Percentiles rank a stretch among this genome's conserved stretches.
These are phyloP conservation scores for Syzygium jambos DNA, from an alignment of 345 rosid genomes.

Conservation along the genomic window DNA sequence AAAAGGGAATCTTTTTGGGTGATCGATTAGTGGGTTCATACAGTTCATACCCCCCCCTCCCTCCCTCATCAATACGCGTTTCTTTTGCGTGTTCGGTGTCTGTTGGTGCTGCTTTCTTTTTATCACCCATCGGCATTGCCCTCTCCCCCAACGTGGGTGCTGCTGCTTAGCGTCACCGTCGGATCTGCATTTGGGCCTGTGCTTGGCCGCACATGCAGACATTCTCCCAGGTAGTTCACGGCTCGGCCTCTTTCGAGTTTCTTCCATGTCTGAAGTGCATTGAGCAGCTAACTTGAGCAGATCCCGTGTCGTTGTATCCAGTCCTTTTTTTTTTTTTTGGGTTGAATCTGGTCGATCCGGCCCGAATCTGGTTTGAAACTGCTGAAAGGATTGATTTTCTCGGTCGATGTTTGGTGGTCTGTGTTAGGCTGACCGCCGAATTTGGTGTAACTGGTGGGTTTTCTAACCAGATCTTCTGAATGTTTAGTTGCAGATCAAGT, in stretches of 20 bases:
- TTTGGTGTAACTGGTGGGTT: neutral
- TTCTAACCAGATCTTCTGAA: neutral
- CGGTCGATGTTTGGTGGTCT: neutral
- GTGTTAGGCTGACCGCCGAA: neutral
- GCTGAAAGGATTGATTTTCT: neutral
- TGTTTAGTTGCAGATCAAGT: neutral
- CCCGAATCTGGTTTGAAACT: neutral
- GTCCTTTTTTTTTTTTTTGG: neutral
- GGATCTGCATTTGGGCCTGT: conserved; percentile 45
- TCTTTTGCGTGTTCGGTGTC: conserved; percentile 19
- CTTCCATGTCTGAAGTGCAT: neutral
- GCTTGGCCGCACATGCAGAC: conserved; percentile 22
- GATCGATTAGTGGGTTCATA: conserved; percentile 18
- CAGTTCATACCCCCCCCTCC: conserved; percentile 32
- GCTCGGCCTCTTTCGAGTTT: neutral
- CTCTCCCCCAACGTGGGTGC: neutral
- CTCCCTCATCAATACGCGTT: conserved; percentile 52
- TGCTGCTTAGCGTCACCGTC: conserved; percentile 18
- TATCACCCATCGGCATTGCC: neutral
- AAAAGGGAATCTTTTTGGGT: neutral
- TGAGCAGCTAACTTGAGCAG: neutral
- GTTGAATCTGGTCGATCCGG: neutral
- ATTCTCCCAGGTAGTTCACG: conserved; percentile 29
- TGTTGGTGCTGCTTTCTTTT: neutral
- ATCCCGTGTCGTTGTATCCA: neutral